phyloP scores from a whole-genome alignment of 1,284 basidiomycete species.

The Tylopilus sp. region DNA sequence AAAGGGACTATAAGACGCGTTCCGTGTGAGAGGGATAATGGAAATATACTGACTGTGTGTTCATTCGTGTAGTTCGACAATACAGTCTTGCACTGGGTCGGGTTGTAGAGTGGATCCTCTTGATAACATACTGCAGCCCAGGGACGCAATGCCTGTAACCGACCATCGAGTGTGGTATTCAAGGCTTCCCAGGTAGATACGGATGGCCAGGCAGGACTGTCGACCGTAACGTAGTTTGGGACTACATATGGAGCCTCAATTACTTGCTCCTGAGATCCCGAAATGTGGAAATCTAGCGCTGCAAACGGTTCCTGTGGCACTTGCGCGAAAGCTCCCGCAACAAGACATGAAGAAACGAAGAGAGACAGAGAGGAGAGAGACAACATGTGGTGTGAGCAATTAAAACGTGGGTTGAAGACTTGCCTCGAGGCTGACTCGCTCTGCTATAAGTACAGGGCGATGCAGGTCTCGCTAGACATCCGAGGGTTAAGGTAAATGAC shows the following conservation, averaged over 20 bases:
- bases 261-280: neutral
- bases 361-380: neutral
- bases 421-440: neutral
- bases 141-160: slow-evolving; percentile 7
- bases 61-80: slow-evolving; percentile 6
- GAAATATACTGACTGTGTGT: neutral
- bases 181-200: slow-evolving; percentile 4
- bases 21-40: neutral
- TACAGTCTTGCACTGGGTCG: slow-evolving; percentile 1
- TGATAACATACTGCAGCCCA: slow-evolving; percentile 11
- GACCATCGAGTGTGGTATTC: slow-evolving; percentile 8
- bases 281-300: neutral
- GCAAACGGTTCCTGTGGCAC: neutral
- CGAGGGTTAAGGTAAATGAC: neutral
- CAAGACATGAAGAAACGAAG: neutral
- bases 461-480: too few relatives aligned
- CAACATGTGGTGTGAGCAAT: neutral
- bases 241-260: slow-evolving; percentile 1
- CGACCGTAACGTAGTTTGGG: neutral
- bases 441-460: neutral
- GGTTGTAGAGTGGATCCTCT: slow-evolving; percentile 4
- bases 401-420: neutral
- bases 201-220: slow-evolving; percentile 4
- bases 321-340: neutral
- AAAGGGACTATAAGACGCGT: neutral